Base-by-base conservation (phyloP, 805 yeast genomes). In the Cyberlindnera petersonii region DNA sequence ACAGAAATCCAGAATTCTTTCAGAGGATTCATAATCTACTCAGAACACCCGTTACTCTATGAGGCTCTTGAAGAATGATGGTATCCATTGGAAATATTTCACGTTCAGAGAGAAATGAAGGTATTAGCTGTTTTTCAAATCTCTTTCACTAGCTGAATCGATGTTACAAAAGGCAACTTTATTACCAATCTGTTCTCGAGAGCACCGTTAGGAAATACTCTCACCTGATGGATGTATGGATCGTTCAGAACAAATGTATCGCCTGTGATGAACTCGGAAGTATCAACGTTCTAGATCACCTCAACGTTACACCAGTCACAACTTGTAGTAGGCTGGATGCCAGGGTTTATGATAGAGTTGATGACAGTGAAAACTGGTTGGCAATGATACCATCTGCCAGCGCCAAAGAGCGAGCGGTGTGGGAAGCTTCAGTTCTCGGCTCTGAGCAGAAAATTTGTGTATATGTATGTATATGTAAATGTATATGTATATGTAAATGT, bases 211-310 rank as follows among this genome's bases (percentile, higher is more conserved):
- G n/a, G n/a, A 8, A 39, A 10, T n/a, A 40, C 37, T 37, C 49
- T 40, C 24, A 46, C 29, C 21, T 43, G 42, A n/a, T 26, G 38
- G 23, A 46, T 45, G 26, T 36, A 20, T 8, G 50, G 50, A 47
- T 43, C 43, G 10, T 13, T 30, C 29, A 43, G 26, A 5, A 38
- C 24, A 30, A 46, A 46, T 2, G 45, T 43, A 22, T 46, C 50
- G 27, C 50, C 50, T 13, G 46, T 43, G 14, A 33, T 20, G 5
- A 24, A 41, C 6, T n/a, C 22, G 14, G 36, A 11, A 4, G 44
- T n/a, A 24, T 37, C 41, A n/a, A 40, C 26, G 5, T 19, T n/a
- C 44, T 44, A 45, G 4, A 21, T 23, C 35, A 45, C 15, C 4
- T 13, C 28, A 15, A 34, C 40, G n/a, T 37, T 24, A 7, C 32